A percentile compares a stretch with the other conserved stretches of the same genome.
Evolutionary conservation across 164 flowering plant species (phyloP).

Genomic region (Tinospora cordifolia): DNA sequence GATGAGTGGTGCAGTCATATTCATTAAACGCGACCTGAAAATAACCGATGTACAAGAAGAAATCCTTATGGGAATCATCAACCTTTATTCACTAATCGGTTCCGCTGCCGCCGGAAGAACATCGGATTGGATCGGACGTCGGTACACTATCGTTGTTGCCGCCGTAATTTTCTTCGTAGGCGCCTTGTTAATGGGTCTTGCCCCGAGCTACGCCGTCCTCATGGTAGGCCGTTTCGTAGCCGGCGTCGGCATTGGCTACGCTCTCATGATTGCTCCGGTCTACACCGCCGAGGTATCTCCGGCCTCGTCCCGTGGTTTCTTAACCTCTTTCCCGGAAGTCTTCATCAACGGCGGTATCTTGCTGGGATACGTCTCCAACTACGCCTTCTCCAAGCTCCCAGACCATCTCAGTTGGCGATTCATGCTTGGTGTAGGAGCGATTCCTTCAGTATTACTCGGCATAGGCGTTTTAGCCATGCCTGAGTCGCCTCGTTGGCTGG

Average conservation of each 20-base stretch:
- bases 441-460: conserved; percentile 17
- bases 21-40: conserved; percentile 33
- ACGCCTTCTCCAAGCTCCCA: conserved; percentile 12
- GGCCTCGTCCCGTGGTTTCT: conserved; percentile 40
- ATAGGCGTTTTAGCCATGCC: conserved; percentile 17
- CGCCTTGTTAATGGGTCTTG: conserved; percentile 40
- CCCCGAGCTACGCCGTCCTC: conserved; percentile 39
- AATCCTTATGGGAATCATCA: conserved; percentile 31
- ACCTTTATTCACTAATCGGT: conserved; percentile 37
- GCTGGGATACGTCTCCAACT: conserved; percentile 19
- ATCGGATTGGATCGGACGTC: conserved; percentile 55
- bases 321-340: conserved; percentile 45
- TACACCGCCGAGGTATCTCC: conserved; percentile 50
- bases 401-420: conserved; percentile 18
- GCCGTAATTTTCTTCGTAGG: conserved; percentile 38
- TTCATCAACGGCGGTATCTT: conserved; percentile 38
- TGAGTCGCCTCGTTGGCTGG: conserved; percentile 26
- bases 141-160: conserved; percentile 40
- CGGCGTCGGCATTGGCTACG: conserved; percentile 47
- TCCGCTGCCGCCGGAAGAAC: conserved; percentile 42
- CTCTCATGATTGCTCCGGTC: conserved; percentile 44
- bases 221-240: conserved; percentile 49
- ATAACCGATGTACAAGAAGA: conserved; percentile 27
- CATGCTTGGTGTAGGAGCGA: conserved; percentile 22
- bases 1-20: conserved; percentile 48